Evolutionary conservation across 2,329 filamentous ascomycete species (phyloP), one percentile per base, ranked within the genome.

Genomic region (Aspergillus hortae): DNA sequence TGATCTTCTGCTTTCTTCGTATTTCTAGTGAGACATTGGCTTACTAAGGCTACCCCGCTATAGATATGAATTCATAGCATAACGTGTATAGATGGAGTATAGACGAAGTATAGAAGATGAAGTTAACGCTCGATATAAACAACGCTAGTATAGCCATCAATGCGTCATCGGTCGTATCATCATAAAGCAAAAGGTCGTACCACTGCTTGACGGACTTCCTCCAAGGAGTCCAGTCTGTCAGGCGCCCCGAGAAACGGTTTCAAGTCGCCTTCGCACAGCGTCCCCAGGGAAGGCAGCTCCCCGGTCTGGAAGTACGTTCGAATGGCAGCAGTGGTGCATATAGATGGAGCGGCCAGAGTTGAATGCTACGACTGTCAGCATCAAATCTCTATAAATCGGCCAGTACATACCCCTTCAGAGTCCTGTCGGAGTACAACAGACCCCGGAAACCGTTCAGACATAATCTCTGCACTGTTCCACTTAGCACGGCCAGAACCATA

Each of bases 371-470:
- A 2, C 6, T 0, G 38, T 54, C 46, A 54, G 49, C 51, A n/a
- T 6, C 2, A 4, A 7, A 45, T 45, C 25, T 21, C 38, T 11
- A 15, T n/a, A 35, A n/a, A n/a, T n/a, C 4, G 41, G 21, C 14
- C 15, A 1, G 19, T n/a, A 66, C 75, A 64, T 52, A 70, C 67
- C 5, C 72, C 71, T 50, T 72, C 71, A 4, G 71, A 67, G 52
- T 80, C 72, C 53, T 76, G 74, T 23, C 74, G 63, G 3, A 82
- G 62, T 5, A 80, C 64, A 2, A 61, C 65, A 14, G 72, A 76
- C 1, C 73, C 74, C 0, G 73, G 67, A 55, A 80, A 80, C 1
- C 57, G 56, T 14, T 57, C 25, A 1, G 70, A 65, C 71, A 75
- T 74, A 27, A 65, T 66, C 32, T 67, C 55, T 17, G 67, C 67